Conservation (phyloP, 306 rosid genomes). For the Bauhinia variegata region DNA sequence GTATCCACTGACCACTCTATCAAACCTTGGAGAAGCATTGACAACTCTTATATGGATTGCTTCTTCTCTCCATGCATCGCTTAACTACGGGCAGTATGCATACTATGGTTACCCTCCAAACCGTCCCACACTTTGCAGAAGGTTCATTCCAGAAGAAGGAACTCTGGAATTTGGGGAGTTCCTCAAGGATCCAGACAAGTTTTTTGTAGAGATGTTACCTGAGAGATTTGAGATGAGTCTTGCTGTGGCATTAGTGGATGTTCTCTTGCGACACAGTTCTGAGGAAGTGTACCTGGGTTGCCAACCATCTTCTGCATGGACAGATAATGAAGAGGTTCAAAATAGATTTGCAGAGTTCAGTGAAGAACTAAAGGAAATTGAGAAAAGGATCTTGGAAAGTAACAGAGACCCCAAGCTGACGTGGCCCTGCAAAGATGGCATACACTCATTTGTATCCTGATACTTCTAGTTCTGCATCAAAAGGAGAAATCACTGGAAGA, state of each 20-base stretch:
- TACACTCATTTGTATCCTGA: conserved; percentile 53
- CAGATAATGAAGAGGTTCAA: conserved; percentile 50
- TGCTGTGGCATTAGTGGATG: conserved; percentile 50
- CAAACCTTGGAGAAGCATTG: conserved; percentile 58
- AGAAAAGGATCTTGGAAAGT: conserved; percentile 50
- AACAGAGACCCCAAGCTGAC: conserved; percentile 61
- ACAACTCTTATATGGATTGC: conserved; percentile 78
- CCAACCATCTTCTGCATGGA: conserved; percentile 53
- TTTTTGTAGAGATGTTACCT: conserved; percentile 60
- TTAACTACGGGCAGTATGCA: conserved; percentile 67
- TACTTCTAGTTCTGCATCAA: conserved; percentile 44
- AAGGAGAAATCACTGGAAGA: conserved; percentile 48
- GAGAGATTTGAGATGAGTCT: conserved; percentile 57
- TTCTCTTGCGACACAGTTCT: conserved; percentile 51
- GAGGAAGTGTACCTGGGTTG: conserved; percentile 64
- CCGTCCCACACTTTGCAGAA: conserved; percentile 59
- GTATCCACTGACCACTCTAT: conserved; percentile 49
- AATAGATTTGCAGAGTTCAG: conserved; percentile 54
- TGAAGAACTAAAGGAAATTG: conserved; percentile 52
- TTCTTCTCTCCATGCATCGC: conserved; percentile 65
- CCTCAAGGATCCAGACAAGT: conserved; percentile 67
- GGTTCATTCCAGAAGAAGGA: conserved; percentile 70
- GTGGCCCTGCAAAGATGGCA: conserved; percentile 51
- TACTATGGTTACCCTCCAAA: conserved; percentile 59
- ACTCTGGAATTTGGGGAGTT: conserved; percentile 61